These are phyloP conservation scores for Aspergillus sp. DNA, from an alignment of 2,329 filamentous ascomycete genomes.

Conservation along the genomic window DNA sequence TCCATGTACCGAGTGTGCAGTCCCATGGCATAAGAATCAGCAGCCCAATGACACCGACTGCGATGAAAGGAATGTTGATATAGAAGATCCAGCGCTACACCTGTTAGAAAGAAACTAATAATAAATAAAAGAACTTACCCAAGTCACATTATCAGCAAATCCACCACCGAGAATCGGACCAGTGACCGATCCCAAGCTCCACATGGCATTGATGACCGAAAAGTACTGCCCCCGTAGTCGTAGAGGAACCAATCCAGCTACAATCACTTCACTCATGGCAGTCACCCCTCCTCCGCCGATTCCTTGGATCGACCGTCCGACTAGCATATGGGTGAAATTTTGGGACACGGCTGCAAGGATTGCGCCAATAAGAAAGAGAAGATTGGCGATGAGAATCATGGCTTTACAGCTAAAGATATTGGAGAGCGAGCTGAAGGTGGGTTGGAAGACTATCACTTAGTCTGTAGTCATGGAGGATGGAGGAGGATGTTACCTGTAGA, in stretches of 20 bases:
- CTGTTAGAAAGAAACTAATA: no score
- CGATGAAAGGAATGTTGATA: conserved; percentile 23
- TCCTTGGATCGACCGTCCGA: conserved; percentile 56
- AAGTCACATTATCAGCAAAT: conserved; percentile 15
- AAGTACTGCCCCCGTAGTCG: conserved; percentile 25
- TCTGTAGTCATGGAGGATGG: neutral
- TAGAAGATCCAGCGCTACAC: conserved; percentile 24
- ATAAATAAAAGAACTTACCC: conserved; percentile 2
- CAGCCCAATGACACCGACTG: conserved; percentile 16
- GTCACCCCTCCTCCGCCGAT: conserved; percentile 44
- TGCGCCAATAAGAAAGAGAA: conserved; percentile 48
- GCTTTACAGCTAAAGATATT: conserved; percentile 50
- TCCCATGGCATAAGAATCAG: conserved; percentile 18
- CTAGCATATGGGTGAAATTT: conserved; percentile 41
- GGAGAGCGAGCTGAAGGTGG: conserved; percentile 47
- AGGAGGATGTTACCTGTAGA: conserved; percentile 18
- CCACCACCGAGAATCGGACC: conserved; percentile 42
- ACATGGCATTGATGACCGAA: conserved; percentile 14
- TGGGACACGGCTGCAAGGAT: conserved; percentile 44
- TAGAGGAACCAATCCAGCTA: conserved; percentile 44
- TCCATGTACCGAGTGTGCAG: neutral
- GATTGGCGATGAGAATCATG: conserved; percentile 37
- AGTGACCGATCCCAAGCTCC: conserved; percentile 37
- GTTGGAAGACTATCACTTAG: conserved; percentile 36
- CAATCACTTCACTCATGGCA: conserved; percentile 39